These are phyloP conservation scores for Alternaria consortialis DNA, from an alignment of 2,329 filamentous ascomycete genomes.

Conservation along the genomic window DNA sequence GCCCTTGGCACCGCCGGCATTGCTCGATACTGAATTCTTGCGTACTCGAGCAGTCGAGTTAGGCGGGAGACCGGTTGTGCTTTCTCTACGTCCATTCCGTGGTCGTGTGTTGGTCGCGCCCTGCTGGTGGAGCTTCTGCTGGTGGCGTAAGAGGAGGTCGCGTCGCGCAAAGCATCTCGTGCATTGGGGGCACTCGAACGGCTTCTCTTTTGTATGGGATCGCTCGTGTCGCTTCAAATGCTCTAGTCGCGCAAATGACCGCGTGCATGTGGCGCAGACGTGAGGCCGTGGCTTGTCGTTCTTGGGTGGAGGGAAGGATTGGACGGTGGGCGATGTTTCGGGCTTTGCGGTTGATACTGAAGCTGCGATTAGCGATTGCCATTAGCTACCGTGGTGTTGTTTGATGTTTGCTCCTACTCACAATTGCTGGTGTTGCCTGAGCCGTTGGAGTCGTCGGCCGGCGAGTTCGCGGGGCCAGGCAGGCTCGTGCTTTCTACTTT, in stretches of 20 bases:
- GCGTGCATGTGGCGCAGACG: conserved; percentile 87
- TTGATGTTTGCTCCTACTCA: conserved; percentile 29
- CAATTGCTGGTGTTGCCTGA: conserved; percentile 43
- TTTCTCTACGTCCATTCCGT: conserved; percentile 84
- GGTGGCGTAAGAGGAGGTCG: conserved; percentile 90
- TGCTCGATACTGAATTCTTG: conserved; percentile 86
- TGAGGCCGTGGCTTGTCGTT: conserved; percentile 97
- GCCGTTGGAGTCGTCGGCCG: conserved; percentile 42
- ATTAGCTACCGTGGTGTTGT: conserved; percentile 28
- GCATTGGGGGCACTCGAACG: conserved; percentile 96
- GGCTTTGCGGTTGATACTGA: conserved; percentile 46
- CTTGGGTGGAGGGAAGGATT: conserved; percentile 80
- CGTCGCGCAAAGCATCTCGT: conserved; percentile 92
- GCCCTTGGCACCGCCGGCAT: conserved; percentile 58
- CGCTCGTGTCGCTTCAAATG: conserved; percentile 97
- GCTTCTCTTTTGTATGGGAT: conserved; percentile 99
- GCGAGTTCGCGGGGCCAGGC: conserved; percentile 38
- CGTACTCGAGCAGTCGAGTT: conserved; percentile 77
- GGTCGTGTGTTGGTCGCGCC: conserved; percentile 87
- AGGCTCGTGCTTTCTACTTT: conserved; percentile 36
- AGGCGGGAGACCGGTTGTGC: conserved; percentile 76
- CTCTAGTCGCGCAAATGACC: conserved; percentile 93
- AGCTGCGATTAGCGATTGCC: conserved; percentile 28
- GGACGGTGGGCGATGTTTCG: conserved; percentile 33
- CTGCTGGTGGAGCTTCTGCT: conserved; percentile 97